These are phyloP conservation scores for Tylopilus plumbeoviolaceoides DNA, from an alignment of 768 basidiomycete genomes.

Conservation along the genomic window DNA sequence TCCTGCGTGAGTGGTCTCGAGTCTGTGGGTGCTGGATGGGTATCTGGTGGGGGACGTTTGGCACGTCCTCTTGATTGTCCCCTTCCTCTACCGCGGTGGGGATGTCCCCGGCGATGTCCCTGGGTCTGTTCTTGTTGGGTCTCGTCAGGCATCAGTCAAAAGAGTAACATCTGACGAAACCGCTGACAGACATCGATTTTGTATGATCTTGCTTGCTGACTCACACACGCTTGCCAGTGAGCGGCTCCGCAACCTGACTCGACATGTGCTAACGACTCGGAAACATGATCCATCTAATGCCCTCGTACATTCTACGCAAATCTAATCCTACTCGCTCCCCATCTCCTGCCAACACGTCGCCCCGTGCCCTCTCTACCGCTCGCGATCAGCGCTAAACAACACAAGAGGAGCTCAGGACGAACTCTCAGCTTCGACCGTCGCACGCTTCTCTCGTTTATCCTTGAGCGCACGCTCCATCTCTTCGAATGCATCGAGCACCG, in stretches of 20 bases:
- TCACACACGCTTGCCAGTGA: not conserved
- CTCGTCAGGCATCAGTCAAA: too few relatives aligned
- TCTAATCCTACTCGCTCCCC: conserved; percentile 12
- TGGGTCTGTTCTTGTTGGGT: not conserved
- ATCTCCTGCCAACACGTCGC: conserved; percentile 16
- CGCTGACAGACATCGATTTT: too few relatives aligned
- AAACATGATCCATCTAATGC: conserved; percentile 48
- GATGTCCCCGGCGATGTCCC: not conserved
- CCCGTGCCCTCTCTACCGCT: conserved; percentile 3
- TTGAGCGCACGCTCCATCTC: conserved; percentile 59
- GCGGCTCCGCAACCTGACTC: not conserved
- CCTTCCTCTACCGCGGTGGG: conserved; percentile 3
- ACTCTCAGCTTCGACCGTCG: conserved; percentile 35
- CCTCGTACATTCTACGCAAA: conserved; percentile 37
- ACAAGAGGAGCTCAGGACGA: conserved; percentile 29
- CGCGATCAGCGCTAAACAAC: conserved; percentile 10
- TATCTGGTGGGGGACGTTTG: not conserved
- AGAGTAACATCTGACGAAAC: too few relatives aligned
- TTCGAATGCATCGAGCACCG: conserved; percentile 63
- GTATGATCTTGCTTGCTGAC: conserved; percentile 2
- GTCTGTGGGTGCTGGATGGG: not conserved
- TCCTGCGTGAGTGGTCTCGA: not conserved
- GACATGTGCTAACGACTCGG: conserved; percentile 35
- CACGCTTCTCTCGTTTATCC: conserved; percentile 38
- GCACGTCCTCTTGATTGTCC: not conserved